Evolutionary conservation across 2,329 filamentous ascomycete species (phyloP), one percentile per base, ranked within the genome.

Genomic region (Diaporthe citri): DNA sequence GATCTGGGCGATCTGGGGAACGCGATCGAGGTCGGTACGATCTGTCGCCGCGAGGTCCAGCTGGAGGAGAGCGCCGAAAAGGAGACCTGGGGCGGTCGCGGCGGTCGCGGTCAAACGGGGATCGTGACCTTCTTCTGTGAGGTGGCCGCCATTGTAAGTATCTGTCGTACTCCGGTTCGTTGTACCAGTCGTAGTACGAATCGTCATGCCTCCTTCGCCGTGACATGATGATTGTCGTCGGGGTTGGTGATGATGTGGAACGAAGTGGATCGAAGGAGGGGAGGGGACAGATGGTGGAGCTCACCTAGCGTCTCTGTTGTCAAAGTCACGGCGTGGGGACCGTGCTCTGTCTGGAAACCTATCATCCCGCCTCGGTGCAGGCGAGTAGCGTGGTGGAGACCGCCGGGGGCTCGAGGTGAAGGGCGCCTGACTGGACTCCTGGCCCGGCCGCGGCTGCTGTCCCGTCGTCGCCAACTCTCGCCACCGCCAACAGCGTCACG

Each of bases 21-120:
- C 88, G 86, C 56, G 89, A 90, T 46, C 88, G 87, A n/a, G 85
- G 87, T 73, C 89, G 85, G 77, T 89, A 91, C 3, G 86, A 83
- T 51, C 60, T 66, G 72, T 78, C 83, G n/a, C 83, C 86, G 52
- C 86, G 84, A 13, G 83, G 77, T 39, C 79, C 80, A 25, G 82
- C 81, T 51, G 84, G 83, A 0, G 86, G 82, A 4, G 84, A 84
- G 64, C 86, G 82, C 74, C 86, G 78, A 34, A 81, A 77, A 9
- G 83, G 81, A 20, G 84, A 83, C n/a, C 84, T 79, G 46, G 82
- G 80, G 13, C 82, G 86, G 75, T 90, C 88, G 79, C 87, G 84
- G 10, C 82, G 86, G 75, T 89, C 88, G 79, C 87, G 84, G 52
- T 85, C 84, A 74, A 85, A 86, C 1, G 89, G 89, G 46, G 89